Conservation (phyloP, 2,329 filamentous ascomycete species). For the Lasiodiplodia sp. region DNA sequence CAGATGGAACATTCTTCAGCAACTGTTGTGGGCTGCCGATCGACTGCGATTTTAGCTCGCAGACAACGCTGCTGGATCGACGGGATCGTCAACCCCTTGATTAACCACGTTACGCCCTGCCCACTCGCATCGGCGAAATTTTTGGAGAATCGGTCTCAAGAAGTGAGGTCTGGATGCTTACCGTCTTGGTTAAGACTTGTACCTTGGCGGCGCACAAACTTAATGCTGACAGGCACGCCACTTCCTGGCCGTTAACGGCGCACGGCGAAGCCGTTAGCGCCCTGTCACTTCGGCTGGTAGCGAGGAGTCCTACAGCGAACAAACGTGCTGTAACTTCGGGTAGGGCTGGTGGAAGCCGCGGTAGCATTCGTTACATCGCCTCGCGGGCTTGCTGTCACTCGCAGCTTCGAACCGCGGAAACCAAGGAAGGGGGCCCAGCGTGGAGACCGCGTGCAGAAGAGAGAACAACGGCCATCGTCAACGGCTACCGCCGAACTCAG, state of each 20-base stretch:
- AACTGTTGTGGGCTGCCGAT: not conserved
- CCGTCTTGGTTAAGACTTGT: constrained; percentile 2
- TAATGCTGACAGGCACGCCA: constrained; percentile 25
- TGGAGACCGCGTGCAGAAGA: constrained; percentile 16
- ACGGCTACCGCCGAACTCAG: constrained; percentile 11
- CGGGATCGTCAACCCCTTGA: not conserved
- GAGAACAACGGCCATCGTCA: constrained; percentile 11
- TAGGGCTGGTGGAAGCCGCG: constrained; percentile 13
- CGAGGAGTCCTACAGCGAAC: constrained; percentile 11
- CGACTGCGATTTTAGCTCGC: not conserved
- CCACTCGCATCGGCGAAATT: not conserved
- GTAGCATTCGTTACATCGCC: constrained; percentile 10
- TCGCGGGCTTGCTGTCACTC: not conserved
- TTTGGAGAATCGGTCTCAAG: not conserved
- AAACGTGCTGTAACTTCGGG: constrained; percentile 22
- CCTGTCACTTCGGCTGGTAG: not conserved
- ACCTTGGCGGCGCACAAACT: constrained; percentile 18
- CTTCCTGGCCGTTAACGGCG: constrained; percentile 20
- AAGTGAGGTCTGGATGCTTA: constrained; percentile 20
- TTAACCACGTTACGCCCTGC: not conserved
- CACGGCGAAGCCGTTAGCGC: constrained; percentile 16
- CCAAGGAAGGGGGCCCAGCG: constrained; percentile 5
- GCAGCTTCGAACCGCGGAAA: constrained; percentile 3
- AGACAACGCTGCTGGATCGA: not conserved
- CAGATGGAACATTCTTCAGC: constrained; percentile 18